These are phyloP conservation scores for Penicillium corylophilum DNA, from an alignment of 2,329 filamentous ascomycete species.

Conservation along the genomic window DNA sequence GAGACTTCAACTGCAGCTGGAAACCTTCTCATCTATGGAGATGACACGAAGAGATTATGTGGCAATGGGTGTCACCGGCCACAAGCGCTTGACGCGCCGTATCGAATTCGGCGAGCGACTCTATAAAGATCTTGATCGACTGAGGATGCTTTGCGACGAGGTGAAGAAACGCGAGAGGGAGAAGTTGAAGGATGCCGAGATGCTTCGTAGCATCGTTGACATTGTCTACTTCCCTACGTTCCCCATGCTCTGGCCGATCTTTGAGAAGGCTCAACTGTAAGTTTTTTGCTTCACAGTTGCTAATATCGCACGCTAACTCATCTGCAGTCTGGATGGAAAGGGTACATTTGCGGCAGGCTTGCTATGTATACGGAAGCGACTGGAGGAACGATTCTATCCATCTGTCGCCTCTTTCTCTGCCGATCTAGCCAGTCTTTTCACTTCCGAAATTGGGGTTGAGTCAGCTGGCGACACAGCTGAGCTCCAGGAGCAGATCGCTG, in stretches of 20 bases:
- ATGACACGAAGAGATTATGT: slow-evolving; percentile 92
- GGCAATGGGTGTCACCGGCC: slow-evolving; percentile 85
- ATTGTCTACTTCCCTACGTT: slow-evolving; percentile 88
- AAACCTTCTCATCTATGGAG: slow-evolving; percentile 96
- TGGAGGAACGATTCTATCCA: slow-evolving; percentile 58
- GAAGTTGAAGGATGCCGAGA: slow-evolving; percentile 73
- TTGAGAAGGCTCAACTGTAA: slow-evolving; percentile 79
- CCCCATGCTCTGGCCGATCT: slow-evolving; percentile 70
- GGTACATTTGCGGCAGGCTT: slow-evolving; percentile 56
- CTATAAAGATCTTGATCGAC: slow-evolving; percentile 67
- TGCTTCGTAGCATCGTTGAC: slow-evolving; percentile 78
- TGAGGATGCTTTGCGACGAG: slow-evolving; percentile 68
- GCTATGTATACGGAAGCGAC: slow-evolving; percentile 51
- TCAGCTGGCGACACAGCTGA: slow-evolving; percentile 47
- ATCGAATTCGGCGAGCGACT: slow-evolving; percentile 79
- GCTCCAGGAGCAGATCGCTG: slow-evolving; percentile 52
- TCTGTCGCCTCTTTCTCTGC: slow-evolving; percentile 61
- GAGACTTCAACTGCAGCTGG: slow-evolving; percentile 88
- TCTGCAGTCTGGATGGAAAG: slow-evolving; percentile 49
- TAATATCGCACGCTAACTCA: slow-evolving; percentile 16
- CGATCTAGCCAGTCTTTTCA: slow-evolving; percentile 58
- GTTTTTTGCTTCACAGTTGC: slow-evolving; percentile 39
- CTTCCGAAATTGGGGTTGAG: slow-evolving; percentile 53
- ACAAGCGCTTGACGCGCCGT: slow-evolving; percentile 71
- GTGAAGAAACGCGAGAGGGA: slow-evolving; percentile 73